Conservation (phyloP, 805 yeast species). For the Sporopachydermia quercuum region DNA sequence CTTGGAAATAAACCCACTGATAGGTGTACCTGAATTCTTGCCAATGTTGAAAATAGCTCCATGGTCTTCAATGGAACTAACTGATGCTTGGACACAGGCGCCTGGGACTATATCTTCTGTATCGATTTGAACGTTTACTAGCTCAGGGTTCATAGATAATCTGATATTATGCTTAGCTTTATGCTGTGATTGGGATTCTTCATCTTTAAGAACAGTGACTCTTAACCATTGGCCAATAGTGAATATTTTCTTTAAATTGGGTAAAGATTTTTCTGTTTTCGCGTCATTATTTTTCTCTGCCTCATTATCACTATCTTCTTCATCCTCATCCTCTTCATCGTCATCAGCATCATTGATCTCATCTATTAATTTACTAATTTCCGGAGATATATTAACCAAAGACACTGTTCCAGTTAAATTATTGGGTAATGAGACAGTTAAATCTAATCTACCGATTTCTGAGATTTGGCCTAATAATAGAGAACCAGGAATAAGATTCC, state of each 20-base stretch:
- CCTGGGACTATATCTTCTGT: conserved; percentile 43
- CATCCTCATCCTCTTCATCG: conserved; percentile 26
- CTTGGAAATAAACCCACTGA: conserved; percentile 61
- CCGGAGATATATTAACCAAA: conserved; percentile 54
- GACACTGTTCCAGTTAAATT: conserved; percentile 69
- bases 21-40: conserved; percentile 19
- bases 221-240: conserved; percentile 74
- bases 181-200: conserved; percentile 21
- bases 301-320: conserved; percentile 19
- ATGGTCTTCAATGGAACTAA: conserved; percentile 79
- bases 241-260: conserved; percentile 33
- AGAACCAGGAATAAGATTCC: conserved; percentile 55
- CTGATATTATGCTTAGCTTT: conserved; percentile 45
- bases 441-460: conserved; percentile 42
- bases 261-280: conserved; percentile 15
- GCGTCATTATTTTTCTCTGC: conserved; percentile 17
- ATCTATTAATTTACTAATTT: conserved; percentile 42
- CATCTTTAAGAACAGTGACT: conserved; percentile 53
- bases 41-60: conserved; percentile 75
- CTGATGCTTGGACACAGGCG: conserved; percentile 57
- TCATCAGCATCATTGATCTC: conserved; percentile 35
- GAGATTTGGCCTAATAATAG: conserved; percentile 63
- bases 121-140: conserved; percentile 44
- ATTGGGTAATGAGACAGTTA: conserved; percentile 65
- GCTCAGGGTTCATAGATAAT: conserved; percentile 58